A percentile compares a stretch with the other conserved stretches of the same genome.
These are phyloP conservation scores for Fusarium sp. DNA, from an alignment of 2,329 filamentous ascomycete species.

Conservation along the genomic window DNA sequence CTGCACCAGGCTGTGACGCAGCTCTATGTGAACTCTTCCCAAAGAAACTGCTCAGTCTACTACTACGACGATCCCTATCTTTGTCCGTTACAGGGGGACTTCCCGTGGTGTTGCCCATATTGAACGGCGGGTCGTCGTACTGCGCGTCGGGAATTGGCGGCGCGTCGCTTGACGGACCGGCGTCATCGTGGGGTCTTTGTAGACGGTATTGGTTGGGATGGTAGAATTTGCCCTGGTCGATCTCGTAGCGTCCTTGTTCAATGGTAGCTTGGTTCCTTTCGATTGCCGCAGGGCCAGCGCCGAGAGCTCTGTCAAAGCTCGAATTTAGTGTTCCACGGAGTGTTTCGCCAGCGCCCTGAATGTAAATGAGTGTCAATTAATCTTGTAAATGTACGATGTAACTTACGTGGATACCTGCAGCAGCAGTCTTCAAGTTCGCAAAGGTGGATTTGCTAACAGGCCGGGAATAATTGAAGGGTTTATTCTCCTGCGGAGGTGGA, in stretches of 20 bases:
- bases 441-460: constrained; percentile 36
- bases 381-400: rapidly evolving
- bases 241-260: constrained; percentile 41
- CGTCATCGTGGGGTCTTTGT: constrained; percentile 3
- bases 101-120: constrained; percentile 6
- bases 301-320: constrained; percentile 37
- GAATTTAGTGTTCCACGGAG: constrained; percentile 44
- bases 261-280: constrained; percentile 42
- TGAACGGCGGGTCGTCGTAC: background rate
- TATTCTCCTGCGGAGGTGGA: background rate
- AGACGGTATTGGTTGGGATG: constrained; percentile 30
- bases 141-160: constrained; percentile 5
- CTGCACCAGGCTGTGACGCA: background rate
- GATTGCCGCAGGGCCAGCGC: constrained; percentile 15
- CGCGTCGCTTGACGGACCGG: background rate
- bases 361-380: background rate
- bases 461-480: constrained; percentile 25
- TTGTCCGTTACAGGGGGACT: constrained; percentile 17
- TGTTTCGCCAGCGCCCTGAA: constrained; percentile 41
- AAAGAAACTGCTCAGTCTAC: constrained; percentile 29
- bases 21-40: constrained; percentile 19
- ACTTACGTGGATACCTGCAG: constrained; percentile 40
- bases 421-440: constrained; percentile 40
- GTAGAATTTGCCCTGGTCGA: constrained; percentile 41
- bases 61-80: constrained; percentile 18